Conservation (phyloP, 768 basidiomycete genomes). For the Lactarius indigo region DNA sequence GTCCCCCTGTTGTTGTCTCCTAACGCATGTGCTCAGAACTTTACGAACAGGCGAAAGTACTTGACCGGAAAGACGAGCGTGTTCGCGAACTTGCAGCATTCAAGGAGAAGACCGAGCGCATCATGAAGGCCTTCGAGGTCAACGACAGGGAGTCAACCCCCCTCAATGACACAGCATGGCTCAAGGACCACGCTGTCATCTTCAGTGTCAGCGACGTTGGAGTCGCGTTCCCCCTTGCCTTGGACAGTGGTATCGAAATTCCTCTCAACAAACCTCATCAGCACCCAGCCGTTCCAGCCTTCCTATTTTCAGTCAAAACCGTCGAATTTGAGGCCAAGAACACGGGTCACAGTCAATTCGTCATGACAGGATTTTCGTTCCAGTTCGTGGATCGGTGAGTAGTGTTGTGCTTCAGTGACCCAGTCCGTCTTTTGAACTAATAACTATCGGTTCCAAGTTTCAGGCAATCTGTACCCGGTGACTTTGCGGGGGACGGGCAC, state of each 20-base stretch:
- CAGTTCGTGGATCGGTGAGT: constrained; percentile 79
- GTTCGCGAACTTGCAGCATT: constrained; percentile 76
- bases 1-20: background rate
- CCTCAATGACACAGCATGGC: constrained; percentile 43
- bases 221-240: constrained; percentile 83
- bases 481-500: constrained; percentile 71
- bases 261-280: constrained; percentile 39
- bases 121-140: constrained; percentile 74
- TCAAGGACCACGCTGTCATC: constrained; percentile 52
- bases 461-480: constrained; percentile 62
- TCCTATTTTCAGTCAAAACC: constrained; percentile 78
- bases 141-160: constrained; percentile 42
- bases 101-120: constrained; percentile 70
- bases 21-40: constrained; percentile 21
- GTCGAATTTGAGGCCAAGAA: constrained; percentile 69
- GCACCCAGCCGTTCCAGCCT: constrained; percentile 61
- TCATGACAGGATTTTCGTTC: constrained; percentile 70
- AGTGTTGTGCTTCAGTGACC: constrained; percentile 22
- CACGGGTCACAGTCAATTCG: constrained; percentile 75
- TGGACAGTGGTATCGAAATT: constrained; percentile 54
- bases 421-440: constrained; percentile 8
- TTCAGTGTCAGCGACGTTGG: constrained; percentile 67
- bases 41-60: constrained; percentile 61
- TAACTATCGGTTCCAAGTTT: constrained; percentile 49
- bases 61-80: constrained; percentile 69